Evolutionary conservation across 768 basidiomycete species (phyloP).

Genomic region (Lactarius pseudohatsudake): DNA sequence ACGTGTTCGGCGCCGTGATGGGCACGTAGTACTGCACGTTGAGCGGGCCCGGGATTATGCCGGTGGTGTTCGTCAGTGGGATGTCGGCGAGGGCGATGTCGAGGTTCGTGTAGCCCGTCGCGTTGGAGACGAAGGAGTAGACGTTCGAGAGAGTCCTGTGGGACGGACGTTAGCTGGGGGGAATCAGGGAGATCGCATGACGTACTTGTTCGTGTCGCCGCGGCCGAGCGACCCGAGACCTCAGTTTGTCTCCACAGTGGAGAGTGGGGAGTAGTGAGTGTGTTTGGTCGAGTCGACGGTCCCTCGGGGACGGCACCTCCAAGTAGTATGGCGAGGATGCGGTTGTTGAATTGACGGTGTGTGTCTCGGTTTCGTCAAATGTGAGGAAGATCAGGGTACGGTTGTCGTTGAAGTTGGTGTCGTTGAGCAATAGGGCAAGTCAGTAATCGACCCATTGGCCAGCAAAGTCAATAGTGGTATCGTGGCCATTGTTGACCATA

Average conservation of each 20-base stretch:
- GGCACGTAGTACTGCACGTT: slow-evolving; percentile 40
- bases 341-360: slow-evolving; percentile 34
- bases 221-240: slow-evolving; percentile 60
- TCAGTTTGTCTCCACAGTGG: slow-evolving; percentile 56
- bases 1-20: slow-evolving; percentile 44
- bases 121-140: slow-evolving; percentile 43
- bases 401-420: slow-evolving; percentile 53
- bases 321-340: slow-evolving; percentile 38
- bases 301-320: slow-evolving; percentile 47
- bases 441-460: slow-evolving; percentile 50
- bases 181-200: not conserved
- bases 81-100: too few relatives aligned
- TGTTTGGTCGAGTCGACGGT: slow-evolving; percentile 50
- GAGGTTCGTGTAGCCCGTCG: slow-evolving; percentile 46
- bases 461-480: slow-evolving; percentile 50
- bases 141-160: slow-evolving; percentile 46
- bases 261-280: too few relatives aligned
- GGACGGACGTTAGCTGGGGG: not conserved
- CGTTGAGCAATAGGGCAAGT: slow-evolving; percentile 50
- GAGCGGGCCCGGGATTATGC: slow-evolving; percentile 45
- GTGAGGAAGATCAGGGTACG: slow-evolving; percentile 59
- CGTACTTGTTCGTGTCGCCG: slow-evolving; percentile 50
- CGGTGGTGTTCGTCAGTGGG: too few relatives aligned
- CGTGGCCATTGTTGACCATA: slow-evolving; percentile 56
- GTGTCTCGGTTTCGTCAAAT: slow-evolving; percentile 55